Base-by-base conservation (phyloP, 495 filamentous ascomycete genomes). In the Xylaria castorea region DNA sequence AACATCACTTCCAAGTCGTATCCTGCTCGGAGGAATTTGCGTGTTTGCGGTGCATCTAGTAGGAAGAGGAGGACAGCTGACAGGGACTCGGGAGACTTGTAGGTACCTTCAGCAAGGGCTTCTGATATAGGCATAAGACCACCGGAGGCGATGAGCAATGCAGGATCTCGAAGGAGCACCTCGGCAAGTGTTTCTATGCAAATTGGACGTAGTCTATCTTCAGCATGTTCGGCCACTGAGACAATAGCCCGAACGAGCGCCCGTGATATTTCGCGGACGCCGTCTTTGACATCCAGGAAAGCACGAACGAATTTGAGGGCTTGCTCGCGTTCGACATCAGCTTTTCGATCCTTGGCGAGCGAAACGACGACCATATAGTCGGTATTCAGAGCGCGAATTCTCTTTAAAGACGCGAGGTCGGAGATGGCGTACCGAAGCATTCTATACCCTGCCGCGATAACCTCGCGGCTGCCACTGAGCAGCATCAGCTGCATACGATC, bases 301-400 rank as follows among this genome's bases (percentile, higher is more conserved):
- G 94, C 93, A 70, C 96, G 89, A 32, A 98, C 93, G 81, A 99
- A 98, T 79, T 99, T 99, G 74, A 99, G 81, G 0, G 96, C 96
- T 81, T 99, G 96, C 79, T 99, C 96, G 60, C 96, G 90, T 82
- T 99, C 96, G 57, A 99, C 93, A 78, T 94, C 96, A 14, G 95
- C 92, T 78, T 97, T 98, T 78, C 93, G 92, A 78, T 98, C 95
- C 78, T 98, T 98, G 73, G 95, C 92, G 34, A 99, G 86, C 9
- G 96, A 97, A 71, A 89, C 89, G 61, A 97, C 94, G 8, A 97
- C 94, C 34, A 98, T 85, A 76, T 94, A 93, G 79, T 99, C 96
- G 3, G 95, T 98, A 71, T 97, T 92, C 32, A 98, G 81, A 27
- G 87, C 84, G 60, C 97, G 91, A 72, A 98, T 97, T 51, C 88